A percentile compares a stretch with the other conserved stretches of the same genome.
Evolutionary conservation across 306 rosid species (phyloP).

Genomic region (Senna siamea): DNA sequence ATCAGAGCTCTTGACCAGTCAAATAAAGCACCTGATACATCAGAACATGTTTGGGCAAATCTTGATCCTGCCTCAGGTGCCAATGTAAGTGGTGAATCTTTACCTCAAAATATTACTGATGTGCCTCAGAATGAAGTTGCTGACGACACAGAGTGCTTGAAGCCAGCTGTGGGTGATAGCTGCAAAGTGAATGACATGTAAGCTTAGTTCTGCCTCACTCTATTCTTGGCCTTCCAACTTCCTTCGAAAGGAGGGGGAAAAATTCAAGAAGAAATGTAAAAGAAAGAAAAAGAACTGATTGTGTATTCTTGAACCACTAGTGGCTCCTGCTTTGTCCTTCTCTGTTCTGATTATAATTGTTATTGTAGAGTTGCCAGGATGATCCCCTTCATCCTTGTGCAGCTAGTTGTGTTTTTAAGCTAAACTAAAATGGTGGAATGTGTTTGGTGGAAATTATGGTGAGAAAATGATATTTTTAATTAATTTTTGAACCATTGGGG

Average conservation of each 20-base stretch:
- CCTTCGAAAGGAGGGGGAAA: background rate
- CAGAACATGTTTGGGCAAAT: slow-evolving; percentile 43
- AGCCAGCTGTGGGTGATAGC: slow-evolving; percentile 44
- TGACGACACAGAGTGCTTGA: slow-evolving; percentile 49
- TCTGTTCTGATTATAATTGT: slow-evolving; percentile 1
- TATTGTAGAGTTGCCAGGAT: slow-evolving; percentile 25
- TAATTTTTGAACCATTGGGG: slow-evolving; percentile 21
- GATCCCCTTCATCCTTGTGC: slow-evolving; percentile 26
- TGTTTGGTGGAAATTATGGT: slow-evolving; percentile 29
- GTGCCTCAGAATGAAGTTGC: slow-evolving; percentile 36
- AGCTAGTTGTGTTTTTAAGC: slow-evolving; percentile 14
- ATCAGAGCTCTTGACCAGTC: slow-evolving; percentile 38
- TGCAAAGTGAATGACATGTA: slow-evolving; percentile 61
- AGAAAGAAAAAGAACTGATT: background rate
- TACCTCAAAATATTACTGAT: slow-evolving; percentile 44
- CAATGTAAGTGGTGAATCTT: slow-evolving; percentile 41
- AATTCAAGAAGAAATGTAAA: background rate
- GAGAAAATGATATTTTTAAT: slow-evolving; percentile 11
- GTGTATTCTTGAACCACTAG: background rate
- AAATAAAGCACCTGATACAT: slow-evolving; percentile 45
- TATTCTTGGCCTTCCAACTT: slow-evolving; percentile 28
- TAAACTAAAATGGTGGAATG: slow-evolving; percentile 4
- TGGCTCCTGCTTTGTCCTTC: background rate
- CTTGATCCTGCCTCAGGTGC: slow-evolving; percentile 40
- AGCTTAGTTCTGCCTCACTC: slow-evolving; percentile 43